phyloP scores from a whole-genome alignment of 2,329 filamentous ascomycete genomes.

The Blastomyces percursus region DNA sequence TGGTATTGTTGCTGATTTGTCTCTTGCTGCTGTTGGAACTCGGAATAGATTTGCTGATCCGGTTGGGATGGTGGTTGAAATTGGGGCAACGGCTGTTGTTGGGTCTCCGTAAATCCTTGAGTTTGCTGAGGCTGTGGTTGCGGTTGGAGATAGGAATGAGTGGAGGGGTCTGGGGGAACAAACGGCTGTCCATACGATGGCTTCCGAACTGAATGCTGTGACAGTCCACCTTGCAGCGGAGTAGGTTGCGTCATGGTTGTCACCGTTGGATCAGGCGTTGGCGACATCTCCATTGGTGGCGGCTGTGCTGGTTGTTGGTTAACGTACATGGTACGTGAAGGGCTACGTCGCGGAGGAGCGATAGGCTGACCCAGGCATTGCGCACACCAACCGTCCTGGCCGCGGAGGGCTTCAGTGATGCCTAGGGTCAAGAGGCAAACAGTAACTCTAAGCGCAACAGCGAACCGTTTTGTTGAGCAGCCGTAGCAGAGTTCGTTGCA shows the following conservation, averaged over 20 bases:
- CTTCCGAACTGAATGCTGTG: not conserved
- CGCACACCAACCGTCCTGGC: conserved; percentile 6
- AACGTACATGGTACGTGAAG: not conserved
- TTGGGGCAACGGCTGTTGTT: conserved; percentile 2
- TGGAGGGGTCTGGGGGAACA: not conserved
- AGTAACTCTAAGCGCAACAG: not conserved
- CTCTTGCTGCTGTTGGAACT: conserved; percentile 2
- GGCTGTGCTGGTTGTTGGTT: not conserved
- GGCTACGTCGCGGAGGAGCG: not conserved
- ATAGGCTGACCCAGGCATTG: not conserved
- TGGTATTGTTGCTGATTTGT: not conserved
- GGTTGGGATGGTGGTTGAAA: not conserved
- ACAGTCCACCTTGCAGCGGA: not conserved
- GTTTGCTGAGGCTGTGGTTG: not conserved
- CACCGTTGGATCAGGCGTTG: not conserved
- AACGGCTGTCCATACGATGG: not conserved
- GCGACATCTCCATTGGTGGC: not conserved
- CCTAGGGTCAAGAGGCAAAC: conserved; percentile 1
- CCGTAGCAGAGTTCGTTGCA: conserved; percentile 5
- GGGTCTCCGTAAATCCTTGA: not conserved
- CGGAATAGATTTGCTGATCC: not conserved
- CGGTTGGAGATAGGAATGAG: not conserved
- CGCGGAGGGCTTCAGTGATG: conserved; percentile 3
- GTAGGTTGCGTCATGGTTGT: not conserved
- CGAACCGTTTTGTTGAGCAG: conserved; percentile 4